phyloP scores from a whole-genome alignment of 108 stramenopile genomes.

The Phaeodactylum tricornutum region DNA sequence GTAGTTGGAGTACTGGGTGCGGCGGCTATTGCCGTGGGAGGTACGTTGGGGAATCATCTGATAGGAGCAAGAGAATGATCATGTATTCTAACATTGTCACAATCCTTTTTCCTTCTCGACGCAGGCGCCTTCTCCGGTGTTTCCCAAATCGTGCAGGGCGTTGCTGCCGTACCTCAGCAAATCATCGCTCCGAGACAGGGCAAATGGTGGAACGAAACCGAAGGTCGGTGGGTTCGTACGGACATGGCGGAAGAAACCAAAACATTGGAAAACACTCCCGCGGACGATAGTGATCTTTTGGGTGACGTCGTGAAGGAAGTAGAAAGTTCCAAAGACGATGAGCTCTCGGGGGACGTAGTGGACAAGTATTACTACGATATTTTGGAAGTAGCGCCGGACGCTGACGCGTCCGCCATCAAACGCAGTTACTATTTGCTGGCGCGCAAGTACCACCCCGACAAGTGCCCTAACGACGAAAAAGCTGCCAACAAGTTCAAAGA shows the following conservation, averaged over 20 bases:
- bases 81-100: not conserved
- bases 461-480: slow-evolving; percentile 7
- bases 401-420: slow-evolving; percentile 38
- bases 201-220: slow-evolving; percentile 80
- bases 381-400: slow-evolving; percentile 50
- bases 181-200: slow-evolving; percentile 49
- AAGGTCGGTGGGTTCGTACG: slow-evolving; percentile 19
- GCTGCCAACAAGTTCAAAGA: slow-evolving; percentile 31
- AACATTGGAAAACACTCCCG: slow-evolving; percentile 3
- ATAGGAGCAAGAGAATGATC: not conserved
- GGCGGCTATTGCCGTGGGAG: slow-evolving; percentile 30
- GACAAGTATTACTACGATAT: slow-evolving; percentile 27
- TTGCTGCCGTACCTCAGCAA: slow-evolving; percentile 41
- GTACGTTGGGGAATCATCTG: slow-evolving; percentile 6
- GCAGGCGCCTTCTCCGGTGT: slow-evolving; percentile 31
- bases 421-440: slow-evolving; percentile 39
- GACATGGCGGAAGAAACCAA: slow-evolving; percentile 9
- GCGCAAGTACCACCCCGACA: slow-evolving; percentile 41
- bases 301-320: slow-evolving; percentile 1
- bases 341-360: not conserved
- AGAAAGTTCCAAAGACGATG: slow-evolving; percentile 5
- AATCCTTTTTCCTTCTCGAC: not conserved
- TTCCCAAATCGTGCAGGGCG: slow-evolving; percentile 50
- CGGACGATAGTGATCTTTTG: slow-evolving; percentile 9
- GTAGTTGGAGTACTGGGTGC: slow-evolving; percentile 42